Evolutionary conservation across 2,329 filamentous ascomycete species (phyloP).

Genomic region (Balansia obtecta): DNA sequence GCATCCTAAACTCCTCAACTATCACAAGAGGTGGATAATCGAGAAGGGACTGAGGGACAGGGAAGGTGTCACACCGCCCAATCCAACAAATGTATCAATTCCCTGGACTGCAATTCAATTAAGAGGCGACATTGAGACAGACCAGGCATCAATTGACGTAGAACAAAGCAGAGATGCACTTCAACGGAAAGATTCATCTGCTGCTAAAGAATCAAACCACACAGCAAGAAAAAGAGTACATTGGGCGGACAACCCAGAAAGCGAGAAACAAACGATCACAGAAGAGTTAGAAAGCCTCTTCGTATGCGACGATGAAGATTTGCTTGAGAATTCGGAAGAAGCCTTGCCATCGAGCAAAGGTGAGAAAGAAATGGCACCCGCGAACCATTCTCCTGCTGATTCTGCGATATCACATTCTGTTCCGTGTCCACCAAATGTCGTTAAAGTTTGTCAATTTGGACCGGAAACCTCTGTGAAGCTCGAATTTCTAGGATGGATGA

Average conservation of each 20-base stretch:
- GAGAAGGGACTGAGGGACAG: conserved; percentile 7
- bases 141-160: not conserved
- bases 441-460: conserved; percentile 9
- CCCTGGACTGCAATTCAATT: not conserved
- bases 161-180: not conserved
- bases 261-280: not conserved
- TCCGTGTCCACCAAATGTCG: not conserved
- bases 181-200: not conserved
- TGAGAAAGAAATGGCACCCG: not conserved
- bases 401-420: not conserved
- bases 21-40: conserved; percentile 3
- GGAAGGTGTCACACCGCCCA: conserved; percentile 5
- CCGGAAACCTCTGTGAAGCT: conserved; percentile 1
- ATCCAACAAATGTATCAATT: not conserved
- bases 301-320: conserved; percentile 1
- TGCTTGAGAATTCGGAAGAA: not conserved
- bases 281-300: conserved; percentile 5
- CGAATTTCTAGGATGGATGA: conserved; percentile 9
- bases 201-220: not conserved
- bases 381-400: not conserved
- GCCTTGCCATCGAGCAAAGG: not conserved
- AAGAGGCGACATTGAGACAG: not conserved
- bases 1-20: conserved; percentile 26
- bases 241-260: conserved; percentile 4
- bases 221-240: conserved; percentile 3